Conservation (phyloP, 257 asterid species). For the Leptodermis oblonga region DNA sequence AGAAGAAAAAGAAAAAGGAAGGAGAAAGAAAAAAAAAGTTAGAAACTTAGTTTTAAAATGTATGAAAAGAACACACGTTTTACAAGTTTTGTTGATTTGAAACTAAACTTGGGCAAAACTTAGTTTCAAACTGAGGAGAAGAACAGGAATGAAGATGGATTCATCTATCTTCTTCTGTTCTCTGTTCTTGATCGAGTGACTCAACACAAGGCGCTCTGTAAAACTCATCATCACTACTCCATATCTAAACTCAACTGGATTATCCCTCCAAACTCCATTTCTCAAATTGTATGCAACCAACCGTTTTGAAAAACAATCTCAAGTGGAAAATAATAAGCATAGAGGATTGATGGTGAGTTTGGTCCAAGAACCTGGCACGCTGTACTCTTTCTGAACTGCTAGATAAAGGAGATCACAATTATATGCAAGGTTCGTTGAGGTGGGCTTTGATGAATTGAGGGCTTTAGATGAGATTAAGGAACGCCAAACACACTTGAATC, state of each 20-base stretch:
- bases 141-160: no score
- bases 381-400: slow-evolving; percentile 36
- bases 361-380: slow-evolving; percentile 32
- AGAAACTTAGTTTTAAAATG: no score
- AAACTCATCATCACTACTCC: slow-evolving; percentile 11
- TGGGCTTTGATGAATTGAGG: slow-evolving; percentile 25
- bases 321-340: slow-evolving; percentile 7
- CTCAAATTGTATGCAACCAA: slow-evolving; percentile 18
- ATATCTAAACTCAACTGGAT: no score
- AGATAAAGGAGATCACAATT: slow-evolving; percentile 24
- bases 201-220: slow-evolving; percentile 31
- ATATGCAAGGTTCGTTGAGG: slow-evolving; percentile 5
- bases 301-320: slow-evolving; percentile 18
- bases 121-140: no score
- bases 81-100: no score
- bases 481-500: slow-evolving; percentile 30
- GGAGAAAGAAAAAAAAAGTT: no score
- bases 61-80: no score
- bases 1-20: no score
- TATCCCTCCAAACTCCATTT: slow-evolving; percentile 7
- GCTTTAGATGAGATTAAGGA: slow-evolving; percentile 19
- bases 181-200: no score
- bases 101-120: no score
- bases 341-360: slow-evolving; percentile 19
- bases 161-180: no score